phyloP scores from a whole-genome alignment of 768 basidiomycete species.

The Termitomyces sp. region DNA sequence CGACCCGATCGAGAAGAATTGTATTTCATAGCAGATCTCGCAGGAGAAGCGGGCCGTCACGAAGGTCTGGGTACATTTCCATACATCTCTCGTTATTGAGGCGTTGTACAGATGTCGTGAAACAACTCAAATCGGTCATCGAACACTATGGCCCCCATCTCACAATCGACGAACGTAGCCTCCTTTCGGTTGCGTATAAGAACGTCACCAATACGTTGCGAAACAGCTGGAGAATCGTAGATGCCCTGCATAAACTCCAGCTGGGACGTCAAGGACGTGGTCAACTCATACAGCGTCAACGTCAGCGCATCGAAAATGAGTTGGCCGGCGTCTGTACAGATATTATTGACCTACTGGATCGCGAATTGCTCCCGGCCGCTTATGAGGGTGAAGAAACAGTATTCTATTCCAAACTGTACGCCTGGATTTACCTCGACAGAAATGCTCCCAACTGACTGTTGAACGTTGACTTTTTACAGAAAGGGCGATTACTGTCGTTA shows the following conservation, averaged over 20 bases:
- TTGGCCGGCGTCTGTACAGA: conserved; percentile 75
- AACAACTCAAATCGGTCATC: conserved; percentile 73
- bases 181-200: conserved; percentile 88
- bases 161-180: conserved; percentile 81
- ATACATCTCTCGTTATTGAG: not conserved
- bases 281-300: conserved; percentile 64
- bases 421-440: not conserved
- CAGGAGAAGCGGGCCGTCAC: conserved; percentile 86
- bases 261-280: conserved; percentile 43
- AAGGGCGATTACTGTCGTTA: conserved; percentile 87
- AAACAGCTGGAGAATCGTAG: conserved; percentile 80
- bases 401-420: conserved; percentile 87
- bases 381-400: conserved; percentile 77
- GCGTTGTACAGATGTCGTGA: conserved; percentile 57
- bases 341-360: conserved; percentile 66
- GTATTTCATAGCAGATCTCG: conserved; percentile 70
- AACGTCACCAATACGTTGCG: conserved; percentile 81
- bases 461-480: conserved; percentile 13
- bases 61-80: conserved; percentile 46
- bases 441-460: not conserved
- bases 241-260: conserved; percentile 69
- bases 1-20: conserved; percentile 30
- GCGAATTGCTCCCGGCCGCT: conserved; percentile 40
- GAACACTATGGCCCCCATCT: conserved; percentile 62
- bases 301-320: conserved; percentile 72